Percentiles rank a stretch among this genome's conserved stretches.
phyloP scores from a whole-genome alignment of 2,329 filamentous ascomycete genomes.

The Exophiala sp. region DNA sequence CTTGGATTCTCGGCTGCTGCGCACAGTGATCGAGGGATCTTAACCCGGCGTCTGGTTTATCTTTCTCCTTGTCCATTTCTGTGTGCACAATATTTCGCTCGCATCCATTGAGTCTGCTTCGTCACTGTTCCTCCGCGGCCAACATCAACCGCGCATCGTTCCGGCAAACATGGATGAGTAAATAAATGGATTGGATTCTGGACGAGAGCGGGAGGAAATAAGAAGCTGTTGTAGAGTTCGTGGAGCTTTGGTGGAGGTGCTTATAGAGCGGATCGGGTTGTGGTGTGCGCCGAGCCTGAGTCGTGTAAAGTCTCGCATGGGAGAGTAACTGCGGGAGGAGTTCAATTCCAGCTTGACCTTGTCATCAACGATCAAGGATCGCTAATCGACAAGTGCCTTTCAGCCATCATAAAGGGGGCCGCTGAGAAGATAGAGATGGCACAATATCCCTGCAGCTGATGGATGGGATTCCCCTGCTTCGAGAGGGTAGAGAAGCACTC shows the following conservation, averaged over 20 bases:
- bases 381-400: conserved; percentile 9
- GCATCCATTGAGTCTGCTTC: conserved; percentile 13
- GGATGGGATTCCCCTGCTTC: neutral
- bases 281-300: neutral
- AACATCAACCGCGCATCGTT: conserved; percentile 2
- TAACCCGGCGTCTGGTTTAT: conserved; percentile 59
- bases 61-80: conserved; percentile 37
- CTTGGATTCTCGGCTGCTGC: conserved; percentile 12
- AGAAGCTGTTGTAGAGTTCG: neutral
- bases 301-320: neutral
- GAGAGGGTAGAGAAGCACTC: neutral
- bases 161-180: neutral
- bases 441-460: neutral
- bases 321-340: neutral
- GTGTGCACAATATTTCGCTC: neutral
- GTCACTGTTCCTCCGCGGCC: neutral
- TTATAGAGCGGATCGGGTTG: neutral
- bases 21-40: conserved; percentile 70
- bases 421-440: conserved; percentile 6
- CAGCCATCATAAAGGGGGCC: conserved; percentile 2
- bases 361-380: neutral
- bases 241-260: neutral
- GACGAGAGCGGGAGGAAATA: neutral
- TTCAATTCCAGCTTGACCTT: neutral
- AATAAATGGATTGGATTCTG: neutral